A percentile compares a stretch with the other conserved stretches of the same genome.
These are phyloP conservation scores for Fusarium setosum DNA, from an alignment of 2,329 filamentous ascomycete species.

Conservation along the genomic window DNA sequence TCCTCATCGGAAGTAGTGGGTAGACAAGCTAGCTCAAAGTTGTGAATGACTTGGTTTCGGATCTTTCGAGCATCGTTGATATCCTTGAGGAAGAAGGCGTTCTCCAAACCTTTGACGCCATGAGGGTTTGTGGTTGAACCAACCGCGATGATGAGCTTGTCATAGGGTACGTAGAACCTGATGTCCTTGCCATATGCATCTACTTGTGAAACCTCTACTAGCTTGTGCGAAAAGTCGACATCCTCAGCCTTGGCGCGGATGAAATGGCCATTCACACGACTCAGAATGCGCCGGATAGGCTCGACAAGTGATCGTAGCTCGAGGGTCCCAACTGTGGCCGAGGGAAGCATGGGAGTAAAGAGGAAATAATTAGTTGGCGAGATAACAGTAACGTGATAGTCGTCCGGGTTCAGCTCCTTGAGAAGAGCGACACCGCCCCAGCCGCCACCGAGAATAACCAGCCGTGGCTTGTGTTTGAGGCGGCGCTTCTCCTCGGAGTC, in stretches of 20 bases:
- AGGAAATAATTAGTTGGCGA: constrained; percentile 97
- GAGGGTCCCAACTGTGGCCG: constrained; percentile 94
- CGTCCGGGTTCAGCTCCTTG: constrained; percentile 88
- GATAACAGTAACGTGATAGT: constrained; percentile 96
- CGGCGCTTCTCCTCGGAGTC: constrained; percentile 76
- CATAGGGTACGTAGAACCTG: constrained; percentile 94
- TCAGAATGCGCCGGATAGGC: constrained; percentile 87
- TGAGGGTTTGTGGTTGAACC: constrained; percentile 95
- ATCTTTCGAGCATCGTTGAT: constrained; percentile 93
- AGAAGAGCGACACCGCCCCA: constrained; percentile 95
- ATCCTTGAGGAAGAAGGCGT: constrained; percentile 95
- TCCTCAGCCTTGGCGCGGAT: constrained; percentile 88
- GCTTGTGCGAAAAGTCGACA: constrained; percentile 89
- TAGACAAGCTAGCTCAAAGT: constrained; percentile 91
- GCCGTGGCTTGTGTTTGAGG: constrained; percentile 87
- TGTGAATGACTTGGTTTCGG: constrained; percentile 87
- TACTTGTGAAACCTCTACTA: constrained; percentile 85
- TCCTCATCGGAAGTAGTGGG: constrained; percentile 93
- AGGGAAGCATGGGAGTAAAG: constrained; percentile 98
- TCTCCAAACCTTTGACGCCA: constrained; percentile 92
- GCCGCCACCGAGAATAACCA: constrained; percentile 93
- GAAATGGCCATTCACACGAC: constrained; percentile 86
- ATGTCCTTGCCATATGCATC: constrained; percentile 78
- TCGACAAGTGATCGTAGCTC: constrained; percentile 93
- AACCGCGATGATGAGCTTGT: constrained; percentile 93